These are phyloP conservation scores for Suillus variegatus DNA, from an alignment of 768 basidiomycete genomes.

Conservation along the genomic window DNA sequence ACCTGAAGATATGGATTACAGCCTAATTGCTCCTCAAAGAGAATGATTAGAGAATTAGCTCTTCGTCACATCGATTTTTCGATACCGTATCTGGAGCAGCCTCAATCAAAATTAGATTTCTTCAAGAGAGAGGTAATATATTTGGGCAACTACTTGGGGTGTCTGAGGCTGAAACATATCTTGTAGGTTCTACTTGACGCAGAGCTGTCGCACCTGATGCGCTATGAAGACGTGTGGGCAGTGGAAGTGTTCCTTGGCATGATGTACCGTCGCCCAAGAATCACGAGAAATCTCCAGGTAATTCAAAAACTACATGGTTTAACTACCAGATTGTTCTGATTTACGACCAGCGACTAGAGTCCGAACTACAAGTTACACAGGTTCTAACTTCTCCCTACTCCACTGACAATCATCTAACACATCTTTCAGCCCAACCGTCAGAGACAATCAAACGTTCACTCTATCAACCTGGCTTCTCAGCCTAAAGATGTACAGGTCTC, in stretches of 20 bases:
- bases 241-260: neutral
- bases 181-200: neutral
- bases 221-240: neutral
- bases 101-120: neutral
- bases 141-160: neutral
- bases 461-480: neutral
- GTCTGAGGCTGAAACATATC: neutral
- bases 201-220: neutral
- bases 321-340: neutral
- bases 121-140: conserved; percentile 4
- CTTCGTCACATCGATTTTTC: conserved; percentile 3
- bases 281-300: neutral
- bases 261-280: neutral
- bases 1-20: no score
- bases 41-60: neutral
- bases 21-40: neutral
- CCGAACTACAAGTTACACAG: neutral
- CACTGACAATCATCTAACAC: neutral
- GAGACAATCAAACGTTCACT: neutral
- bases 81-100: neutral
- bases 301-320: neutral
- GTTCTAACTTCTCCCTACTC: neutral
- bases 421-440: neutral
- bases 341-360: neutral
- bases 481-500: neutral